Percentiles rank a stretch among this genome's conserved stretches.
Evolutionary conservation across 257 asterid species (phyloP).

Genomic region (Coffea canephora): DNA sequence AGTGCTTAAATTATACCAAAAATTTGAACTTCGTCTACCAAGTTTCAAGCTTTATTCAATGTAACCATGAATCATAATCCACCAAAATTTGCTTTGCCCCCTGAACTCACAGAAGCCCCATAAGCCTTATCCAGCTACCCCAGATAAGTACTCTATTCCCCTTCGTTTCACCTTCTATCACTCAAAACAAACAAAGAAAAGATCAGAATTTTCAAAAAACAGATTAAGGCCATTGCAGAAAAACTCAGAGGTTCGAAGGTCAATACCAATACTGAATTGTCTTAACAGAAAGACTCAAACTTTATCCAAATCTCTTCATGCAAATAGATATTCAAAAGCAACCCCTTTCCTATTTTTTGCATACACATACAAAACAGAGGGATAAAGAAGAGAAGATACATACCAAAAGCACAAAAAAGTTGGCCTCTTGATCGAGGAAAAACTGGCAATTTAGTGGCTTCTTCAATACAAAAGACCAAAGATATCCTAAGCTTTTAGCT

Average conservation of each 20-base stretch:
- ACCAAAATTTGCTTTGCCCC: not conserved
- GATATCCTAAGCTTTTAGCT: not conserved
- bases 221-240: not conserved
- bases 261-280: not conserved
- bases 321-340: not conserved
- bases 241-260: not conserved
- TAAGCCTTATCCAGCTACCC: not conserved
- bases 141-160: not conserved
- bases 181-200: not conserved
- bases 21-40: not conserved
- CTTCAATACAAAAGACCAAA: not conserved
- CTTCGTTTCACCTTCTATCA: not conserved
- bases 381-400: conserved; percentile 3
- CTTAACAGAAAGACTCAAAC: not conserved
- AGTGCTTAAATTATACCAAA: not conserved
- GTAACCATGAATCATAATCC: not conserved
- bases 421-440: not conserved
- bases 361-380: not conserved
- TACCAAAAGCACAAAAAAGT: conserved; percentile 8
- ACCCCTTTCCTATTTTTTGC: not conserved
- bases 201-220: not conserved
- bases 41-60: not conserved
- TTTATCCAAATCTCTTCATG: not conserved
- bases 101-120: not conserved
- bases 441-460: not conserved